These are phyloP conservation scores for Rutstroemia sp. DNA, from an alignment of 2,329 filamentous ascomycete genomes.

Conservation along the genomic window DNA sequence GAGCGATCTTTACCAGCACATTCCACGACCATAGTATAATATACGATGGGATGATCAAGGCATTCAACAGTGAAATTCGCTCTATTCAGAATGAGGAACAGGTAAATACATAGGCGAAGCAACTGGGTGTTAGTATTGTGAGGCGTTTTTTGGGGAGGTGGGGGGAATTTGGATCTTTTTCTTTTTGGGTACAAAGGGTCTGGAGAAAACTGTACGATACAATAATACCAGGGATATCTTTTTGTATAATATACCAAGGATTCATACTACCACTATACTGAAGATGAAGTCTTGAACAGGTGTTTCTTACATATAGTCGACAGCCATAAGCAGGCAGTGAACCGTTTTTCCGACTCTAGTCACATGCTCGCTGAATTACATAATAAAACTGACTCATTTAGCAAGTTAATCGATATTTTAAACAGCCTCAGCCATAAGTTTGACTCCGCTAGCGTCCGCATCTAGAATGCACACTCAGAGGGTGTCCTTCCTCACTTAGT, in stretches of 20 bases:
- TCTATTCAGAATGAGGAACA: conserved; percentile 9
- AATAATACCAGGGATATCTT: not conserved
- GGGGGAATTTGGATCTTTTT: not conserved
- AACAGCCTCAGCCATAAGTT: not conserved
- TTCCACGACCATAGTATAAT: conserved; percentile 10
- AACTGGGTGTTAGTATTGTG: conserved; percentile 4
- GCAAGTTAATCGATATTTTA: too few species aligned
- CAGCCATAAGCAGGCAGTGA: not conserved
- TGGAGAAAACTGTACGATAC: not conserved
- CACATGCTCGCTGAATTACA: not conserved
- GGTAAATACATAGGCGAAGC: conserved; percentile 7
- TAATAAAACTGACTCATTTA: not conserved
- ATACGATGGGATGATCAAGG: not conserved
- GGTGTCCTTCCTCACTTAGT: not conserved
- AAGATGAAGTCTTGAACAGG: not conserved
- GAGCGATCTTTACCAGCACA: conserved; percentile 17
- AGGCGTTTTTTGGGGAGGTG: not conserved
- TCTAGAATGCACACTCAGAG: not conserved
- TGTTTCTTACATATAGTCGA: not conserved
- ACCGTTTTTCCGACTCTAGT: not conserved
- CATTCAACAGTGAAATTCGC: conserved; percentile 2
- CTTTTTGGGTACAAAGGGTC: conserved; percentile 1
- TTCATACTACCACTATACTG: not conserved
- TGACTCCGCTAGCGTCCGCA: not conserved
- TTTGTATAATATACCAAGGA: not conserved